These are phyloP conservation scores for Cutaneotrichosporon sp. DNA, from an alignment of 1,284 basidiomycete genomes.

Conservation along the genomic window DNA sequence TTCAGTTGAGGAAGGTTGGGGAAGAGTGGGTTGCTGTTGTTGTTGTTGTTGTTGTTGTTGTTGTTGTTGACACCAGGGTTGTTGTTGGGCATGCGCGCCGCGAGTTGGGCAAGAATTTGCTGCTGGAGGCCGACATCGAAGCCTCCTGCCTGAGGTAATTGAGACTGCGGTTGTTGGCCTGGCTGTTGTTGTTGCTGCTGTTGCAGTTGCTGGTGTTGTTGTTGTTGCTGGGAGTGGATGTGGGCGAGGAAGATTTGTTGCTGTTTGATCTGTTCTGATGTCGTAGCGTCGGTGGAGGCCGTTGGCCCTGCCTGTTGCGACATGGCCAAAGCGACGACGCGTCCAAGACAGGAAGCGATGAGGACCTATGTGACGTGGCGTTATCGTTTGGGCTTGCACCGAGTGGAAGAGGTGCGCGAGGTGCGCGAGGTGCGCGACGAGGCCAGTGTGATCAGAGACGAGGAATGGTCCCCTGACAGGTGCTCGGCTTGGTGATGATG, in stretches of 20 bases:
- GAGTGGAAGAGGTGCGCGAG: not conserved
- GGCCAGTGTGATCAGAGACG: not conserved
- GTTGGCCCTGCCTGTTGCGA: conserved; percentile 21
- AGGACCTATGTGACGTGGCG: conserved; percentile 17
- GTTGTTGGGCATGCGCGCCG: conserved; percentile 15
- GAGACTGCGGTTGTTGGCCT: conserved; percentile 9
- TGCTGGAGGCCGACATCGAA: conserved; percentile 20
- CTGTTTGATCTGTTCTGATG: conserved; percentile 10
- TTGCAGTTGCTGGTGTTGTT: conserved; percentile 15
- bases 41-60: conserved; percentile 10
- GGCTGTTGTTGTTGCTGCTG: conserved; percentile 4
- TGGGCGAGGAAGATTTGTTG: conserved; percentile 7
- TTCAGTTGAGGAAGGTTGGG: conserved; percentile 19
- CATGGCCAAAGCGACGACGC: conserved; percentile 17
- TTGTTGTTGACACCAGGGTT: not conserved
- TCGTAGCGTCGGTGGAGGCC: conserved; percentile 15
- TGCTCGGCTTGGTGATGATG: too few relatives aligned
- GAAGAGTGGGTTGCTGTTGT: conserved; percentile 11
- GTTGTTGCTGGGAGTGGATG: conserved; percentile 12
- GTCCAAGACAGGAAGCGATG: not conserved
- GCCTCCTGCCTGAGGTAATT: not conserved
- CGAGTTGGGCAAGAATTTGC: conserved; percentile 24
- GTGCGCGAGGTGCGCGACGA: not conserved
- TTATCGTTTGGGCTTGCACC: not conserved
- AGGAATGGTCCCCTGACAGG: not conserved